Base-by-base conservation (phyloP, 2,329 filamentous ascomycete genomes). In the Clonostachys sp. region DNA sequence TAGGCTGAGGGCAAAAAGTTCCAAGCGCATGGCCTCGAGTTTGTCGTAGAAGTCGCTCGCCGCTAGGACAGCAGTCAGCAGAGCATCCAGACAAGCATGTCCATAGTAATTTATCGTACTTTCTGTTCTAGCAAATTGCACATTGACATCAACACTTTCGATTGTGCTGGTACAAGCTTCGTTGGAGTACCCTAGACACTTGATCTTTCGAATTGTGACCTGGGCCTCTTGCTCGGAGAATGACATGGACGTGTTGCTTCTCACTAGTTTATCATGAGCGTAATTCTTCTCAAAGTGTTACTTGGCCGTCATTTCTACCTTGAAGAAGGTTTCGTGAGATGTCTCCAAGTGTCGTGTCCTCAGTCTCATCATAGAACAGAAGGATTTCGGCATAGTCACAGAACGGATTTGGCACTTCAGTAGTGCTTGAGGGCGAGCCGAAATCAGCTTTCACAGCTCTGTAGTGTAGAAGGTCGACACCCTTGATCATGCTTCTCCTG, bases 181-280 rank as follows among this genome's bases (percentile, higher is more conserved):
- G 8, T 30, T 30, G 24, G 24, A 30, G 24, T 30, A 30, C 24
- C 24, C 24, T 10, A 30, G 24, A 30, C 24, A 30, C 24, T 30
- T 30, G 24, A 10, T 6, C 8, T 30, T 30, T 10, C 24, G 24
- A 30, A 30, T 30, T 30, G 24, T 10, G 24, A 30, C 24, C 9
- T 9, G 9, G 9, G 24, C 24, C 24, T 30, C 24, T 30, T 30
- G 24, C 24, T 30, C 9, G 9, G 9, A 30, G 24, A 30, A 30
- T 2, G 17, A 43, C 57, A 7, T 53, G 44, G 24, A 51, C 61
- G 42, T 47, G 40, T 33, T 18, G 14, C 36, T 6, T 34, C 47
- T 38, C 44, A 42, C 41, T 16, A 4, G 13, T 30, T 30, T 30
- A 30, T 30, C 24, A 10, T 30, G 24, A 30, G 24, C 24, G 9